Evolutionary conservation across 2,329 filamentous ascomycete genomes (phyloP).

Genomic region (Cryphonectria nitschkei): DNA sequence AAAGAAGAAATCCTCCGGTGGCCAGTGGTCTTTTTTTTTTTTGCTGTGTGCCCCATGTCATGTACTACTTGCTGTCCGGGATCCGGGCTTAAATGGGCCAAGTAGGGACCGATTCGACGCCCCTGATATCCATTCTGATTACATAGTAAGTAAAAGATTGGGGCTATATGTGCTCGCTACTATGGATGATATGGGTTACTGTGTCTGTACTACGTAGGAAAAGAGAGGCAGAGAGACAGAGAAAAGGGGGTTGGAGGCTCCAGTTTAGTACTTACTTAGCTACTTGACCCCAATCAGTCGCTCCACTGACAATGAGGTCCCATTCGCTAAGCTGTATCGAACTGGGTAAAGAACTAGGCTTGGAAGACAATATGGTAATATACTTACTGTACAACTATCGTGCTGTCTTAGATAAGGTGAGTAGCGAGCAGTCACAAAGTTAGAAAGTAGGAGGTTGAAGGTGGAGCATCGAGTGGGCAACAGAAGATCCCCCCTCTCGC

Average conservation of each 20-base stretch:
- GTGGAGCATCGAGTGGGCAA: background rate
- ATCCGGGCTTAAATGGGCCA: background rate
- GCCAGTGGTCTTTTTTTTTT: background rate
- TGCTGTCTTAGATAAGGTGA: too few species aligned
- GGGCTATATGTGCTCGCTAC: background rate
- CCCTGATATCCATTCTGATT: background rate
- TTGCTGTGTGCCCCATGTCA: background rate
- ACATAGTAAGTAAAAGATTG: background rate
- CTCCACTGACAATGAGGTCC: background rate
- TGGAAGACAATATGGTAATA: background rate
- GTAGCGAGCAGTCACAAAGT: background rate
- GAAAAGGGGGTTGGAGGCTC: background rate
- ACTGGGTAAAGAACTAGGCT: background rate
- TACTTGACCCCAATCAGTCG: background rate
- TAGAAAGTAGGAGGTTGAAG: background rate
- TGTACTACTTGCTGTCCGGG: background rate
- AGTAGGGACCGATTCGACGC: background rate
- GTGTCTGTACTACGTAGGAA: background rate
- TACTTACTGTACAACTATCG: too few species aligned
- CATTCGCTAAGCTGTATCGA: background rate
- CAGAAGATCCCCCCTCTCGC: background rate
- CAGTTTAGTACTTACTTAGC: background rate
- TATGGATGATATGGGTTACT: background rate
- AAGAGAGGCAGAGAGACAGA: background rate
- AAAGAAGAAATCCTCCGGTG: slow-evolving; percentile 6